Percentiles rank a stretch among this genome's conserved stretches.
phyloP scores from a whole-genome alignment of 2,329 filamentous ascomycete species.

The Tolypocladium paradoxum region DNA sequence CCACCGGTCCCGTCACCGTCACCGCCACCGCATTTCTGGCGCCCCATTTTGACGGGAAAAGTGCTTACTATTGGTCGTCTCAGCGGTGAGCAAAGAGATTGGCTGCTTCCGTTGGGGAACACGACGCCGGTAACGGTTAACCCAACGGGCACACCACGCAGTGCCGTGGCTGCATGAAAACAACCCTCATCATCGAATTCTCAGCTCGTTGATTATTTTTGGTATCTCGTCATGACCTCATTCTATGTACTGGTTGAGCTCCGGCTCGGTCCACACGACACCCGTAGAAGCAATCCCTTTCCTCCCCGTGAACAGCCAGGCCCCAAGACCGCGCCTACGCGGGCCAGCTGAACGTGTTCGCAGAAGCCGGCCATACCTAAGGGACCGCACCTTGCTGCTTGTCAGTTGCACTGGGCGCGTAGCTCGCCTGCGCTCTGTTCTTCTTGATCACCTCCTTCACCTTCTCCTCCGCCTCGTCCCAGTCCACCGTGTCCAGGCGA shows the following conservation, averaged over 20 bases:
- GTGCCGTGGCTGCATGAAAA: neutral
- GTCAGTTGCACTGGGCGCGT: constrained; percentile 36
- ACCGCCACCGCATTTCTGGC: neutral
- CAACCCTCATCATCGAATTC: neutral
- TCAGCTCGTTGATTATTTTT: neutral
- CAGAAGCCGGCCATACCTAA: constrained; percentile 15
- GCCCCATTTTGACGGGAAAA: neutral
- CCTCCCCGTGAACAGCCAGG: neutral
- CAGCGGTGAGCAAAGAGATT: neutral
- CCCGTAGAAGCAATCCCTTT: neutral
- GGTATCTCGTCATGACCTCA: constrained; percentile 5
- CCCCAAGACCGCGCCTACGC: neutral
- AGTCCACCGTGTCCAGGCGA: constrained; percentile 73
- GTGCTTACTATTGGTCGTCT: too few relatives aligned
- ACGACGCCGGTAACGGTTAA: too few relatives aligned
- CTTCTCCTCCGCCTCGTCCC: constrained; percentile 77
- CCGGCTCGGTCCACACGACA: neutral
- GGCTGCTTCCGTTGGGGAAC: neutral
- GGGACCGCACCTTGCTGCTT: constrained; percentile 15
- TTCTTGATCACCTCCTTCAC: constrained; percentile 76
- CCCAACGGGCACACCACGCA: too few relatives aligned
- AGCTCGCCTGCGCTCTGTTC: constrained; percentile 46
- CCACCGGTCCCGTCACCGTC: neutral
- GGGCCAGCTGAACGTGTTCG: neutral
- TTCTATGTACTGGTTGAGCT: neutral